Conservation (phyloP, 2,329 filamentous ascomycete species). For the Knoxdaviesia capensis region DNA sequence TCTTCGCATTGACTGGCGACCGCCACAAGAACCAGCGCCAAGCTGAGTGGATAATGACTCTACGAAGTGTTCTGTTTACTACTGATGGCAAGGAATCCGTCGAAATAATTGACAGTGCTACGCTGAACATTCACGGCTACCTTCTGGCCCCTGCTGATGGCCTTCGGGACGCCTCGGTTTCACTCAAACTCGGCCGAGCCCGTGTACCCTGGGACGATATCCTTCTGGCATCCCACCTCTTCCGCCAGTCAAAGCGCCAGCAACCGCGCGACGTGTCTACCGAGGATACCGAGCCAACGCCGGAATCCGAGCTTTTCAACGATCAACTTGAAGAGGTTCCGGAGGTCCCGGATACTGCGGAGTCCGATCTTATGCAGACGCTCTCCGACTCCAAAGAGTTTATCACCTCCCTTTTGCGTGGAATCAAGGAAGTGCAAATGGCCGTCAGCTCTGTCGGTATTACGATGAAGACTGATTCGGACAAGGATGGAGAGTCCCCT, state of each 20-base stretch:
- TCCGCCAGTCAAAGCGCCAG: constrained; percentile 23
- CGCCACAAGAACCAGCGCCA: constrained; percentile 40
- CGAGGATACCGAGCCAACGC: neutral
- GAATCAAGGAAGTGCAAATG: constrained; percentile 92
- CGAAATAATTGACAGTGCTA: constrained; percentile 73
- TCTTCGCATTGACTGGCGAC: constrained; percentile 45
- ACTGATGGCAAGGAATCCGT: constrained; percentile 66
- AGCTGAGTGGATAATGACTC: constrained; percentile 82
- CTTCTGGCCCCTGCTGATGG: constrained; percentile 73
- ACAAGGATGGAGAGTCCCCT: constrained; percentile 51
- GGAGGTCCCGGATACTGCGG: constrained; percentile 16
- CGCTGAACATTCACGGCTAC: constrained; percentile 79
- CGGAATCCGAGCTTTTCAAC: no score
- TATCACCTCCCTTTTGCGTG: constrained; percentile 68
- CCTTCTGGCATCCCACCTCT: constrained; percentile 36
- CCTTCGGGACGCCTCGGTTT: constrained; percentile 72
- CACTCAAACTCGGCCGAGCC: constrained; percentile 75
- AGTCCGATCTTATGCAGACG: constrained; percentile 49
- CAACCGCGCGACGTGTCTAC: neutral
- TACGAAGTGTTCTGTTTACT: constrained; percentile 76
- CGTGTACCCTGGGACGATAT: constrained; percentile 85
- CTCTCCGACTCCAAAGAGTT: constrained; percentile 90
- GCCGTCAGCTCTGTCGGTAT: constrained; percentile 80
- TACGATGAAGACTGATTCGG: constrained; percentile 54
- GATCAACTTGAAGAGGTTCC: no score